These are phyloP conservation scores for Lactifluus pinguis DNA, from an alignment of 768 basidiomycete genomes.

Conservation along the genomic window DNA sequence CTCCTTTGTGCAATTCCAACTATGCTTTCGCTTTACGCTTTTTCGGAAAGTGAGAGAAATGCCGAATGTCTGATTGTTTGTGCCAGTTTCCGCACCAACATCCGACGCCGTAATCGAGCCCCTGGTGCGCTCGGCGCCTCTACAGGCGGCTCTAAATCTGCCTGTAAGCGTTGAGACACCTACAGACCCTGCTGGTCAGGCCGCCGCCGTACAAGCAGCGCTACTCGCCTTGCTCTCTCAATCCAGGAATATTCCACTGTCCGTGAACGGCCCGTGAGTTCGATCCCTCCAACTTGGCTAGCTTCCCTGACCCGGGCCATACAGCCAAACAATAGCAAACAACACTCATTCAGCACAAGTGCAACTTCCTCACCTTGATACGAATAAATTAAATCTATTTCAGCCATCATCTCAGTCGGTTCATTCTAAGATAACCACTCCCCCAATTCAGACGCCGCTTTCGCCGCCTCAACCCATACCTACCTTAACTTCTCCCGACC, in stretches of 20 bases:
- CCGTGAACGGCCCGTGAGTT: conserved; percentile 33
- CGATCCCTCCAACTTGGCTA: neutral
- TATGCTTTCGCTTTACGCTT: conserved; percentile 38
- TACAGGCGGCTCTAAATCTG: conserved; percentile 16
- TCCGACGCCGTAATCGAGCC: conserved; percentile 18
- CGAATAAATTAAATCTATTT: conserved; percentile 58
- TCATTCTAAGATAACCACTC: conserved; percentile 7
- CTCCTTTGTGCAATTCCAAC: conserved; percentile 59
- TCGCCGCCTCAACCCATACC: neutral
- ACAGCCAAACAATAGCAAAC: conserved; percentile 59
- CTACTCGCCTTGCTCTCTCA: conserved; percentile 63
- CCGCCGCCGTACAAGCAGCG: conserved; percentile 47
- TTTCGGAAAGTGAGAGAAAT: conserved; percentile 44
- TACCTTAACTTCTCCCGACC: neutral
- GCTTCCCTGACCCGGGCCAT: neutral
- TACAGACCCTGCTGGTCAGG: conserved; percentile 19
- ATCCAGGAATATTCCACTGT: conserved; percentile 40
- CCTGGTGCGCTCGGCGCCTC: conserved; percentile 11
- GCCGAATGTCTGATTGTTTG: conserved; percentile 43
- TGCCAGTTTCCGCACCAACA: conserved; percentile 18
- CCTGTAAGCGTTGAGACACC: conserved; percentile 24
- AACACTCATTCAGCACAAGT: conserved; percentile 28
- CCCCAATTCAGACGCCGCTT: conserved; percentile 19
- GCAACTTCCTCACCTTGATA: conserved; percentile 33
- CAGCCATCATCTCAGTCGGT: conserved; percentile 69